These are phyloP conservation scores for Aspergillus egyptiacus DNA, from an alignment of 495 filamentous ascomycete species.

Conservation along the genomic window DNA sequence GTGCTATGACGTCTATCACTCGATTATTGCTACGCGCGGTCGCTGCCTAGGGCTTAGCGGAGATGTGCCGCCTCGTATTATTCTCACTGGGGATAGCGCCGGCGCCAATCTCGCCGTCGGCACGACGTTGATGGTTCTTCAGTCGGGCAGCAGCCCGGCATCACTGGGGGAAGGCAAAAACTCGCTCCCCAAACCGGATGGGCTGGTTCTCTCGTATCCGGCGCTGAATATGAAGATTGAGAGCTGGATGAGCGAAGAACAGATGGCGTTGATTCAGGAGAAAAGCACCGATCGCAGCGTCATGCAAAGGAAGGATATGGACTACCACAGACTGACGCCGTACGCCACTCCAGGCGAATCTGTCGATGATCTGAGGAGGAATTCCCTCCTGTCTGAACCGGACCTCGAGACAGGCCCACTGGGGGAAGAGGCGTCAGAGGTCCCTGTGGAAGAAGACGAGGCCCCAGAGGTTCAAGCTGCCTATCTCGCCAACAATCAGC, in stretches of 20 bases:
- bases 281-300: conserved; percentile 70
- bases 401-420: conserved; percentile 35
- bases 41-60: conserved; percentile 82
- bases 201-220: conserved; percentile 82
- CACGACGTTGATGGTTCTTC: conserved; percentile 78
- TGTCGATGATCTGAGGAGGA: conserved; percentile 38
- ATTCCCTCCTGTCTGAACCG: conserved; percentile 22
- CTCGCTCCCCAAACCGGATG: conserved; percentile 68
- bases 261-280: conserved; percentile 90
- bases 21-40: conserved; percentile 67
- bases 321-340: conserved; percentile 56
- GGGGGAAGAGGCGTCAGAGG: conserved; percentile 23
- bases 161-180: conserved; percentile 53
- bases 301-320: conserved; percentile 68
- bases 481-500: conserved; percentile 44
- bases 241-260: conserved; percentile 99
- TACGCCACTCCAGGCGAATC: conserved; percentile 61
- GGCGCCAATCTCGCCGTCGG: conserved; percentile 86
- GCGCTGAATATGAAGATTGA: conserved; percentile 90
- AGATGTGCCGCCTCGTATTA: conserved; percentile 59
- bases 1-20: conserved; percentile 89
- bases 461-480: conserved; percentile 25
- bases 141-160: conserved; percentile 54
- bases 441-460: conserved; percentile 23
- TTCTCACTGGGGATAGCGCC: conserved; percentile 86